Base-by-base conservation (phyloP, 2,329 filamentous ascomycete genomes). In the Xylaria sp. region DNA sequence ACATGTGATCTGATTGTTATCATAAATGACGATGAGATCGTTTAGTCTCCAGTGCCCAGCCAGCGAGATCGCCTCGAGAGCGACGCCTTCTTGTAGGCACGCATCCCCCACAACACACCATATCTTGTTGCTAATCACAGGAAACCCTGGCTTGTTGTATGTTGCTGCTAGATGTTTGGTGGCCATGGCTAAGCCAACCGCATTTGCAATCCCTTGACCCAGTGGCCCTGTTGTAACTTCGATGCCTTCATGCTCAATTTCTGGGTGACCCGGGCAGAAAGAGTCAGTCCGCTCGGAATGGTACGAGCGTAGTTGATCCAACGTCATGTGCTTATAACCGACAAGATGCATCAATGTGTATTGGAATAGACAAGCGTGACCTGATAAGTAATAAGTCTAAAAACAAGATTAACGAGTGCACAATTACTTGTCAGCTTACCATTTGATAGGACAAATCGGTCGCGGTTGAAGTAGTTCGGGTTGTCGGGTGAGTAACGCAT, bases 371-470 rank as follows among this genome's bases (percentile, higher is more conserved):
- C 84, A 85, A 1, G 84, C 81, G 69, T 87, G 85, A 0, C 84
- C 79, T 78, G 31, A 31, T 61, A n/a, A 25, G 4, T 18, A 23
- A 60, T 44, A 39, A 54, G 10, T 57, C 48, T n/a, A 8, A 7
- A 60, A 15, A 15, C n/a, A 44, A 12, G 13, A 20, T 34, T 31
- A 25, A 7, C 18, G 52, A 51, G 28, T 44, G 37, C 28, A 20
- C 6, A 31, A 23, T n/a, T 13, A 25, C 55, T 48, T 18, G 28
- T 48, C 18, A 28, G 37, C 74, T 72, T 41, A 76, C 79, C 88
- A 66, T 89, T 89, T 1, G 86, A 89, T 0, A 90, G 80, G 0
- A 90, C 83, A 72, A 90, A 89, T 25, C 88, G 82, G 73, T 90
- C 88, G 10, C 88, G 80, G 75, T 89, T 87, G 79, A 89, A 88